Evolutionary conservation across 495 filamentous ascomycete species (phyloP), one percentile per base, ranked within the genome.

Genomic region (Penicillium bialowiezense): DNA sequence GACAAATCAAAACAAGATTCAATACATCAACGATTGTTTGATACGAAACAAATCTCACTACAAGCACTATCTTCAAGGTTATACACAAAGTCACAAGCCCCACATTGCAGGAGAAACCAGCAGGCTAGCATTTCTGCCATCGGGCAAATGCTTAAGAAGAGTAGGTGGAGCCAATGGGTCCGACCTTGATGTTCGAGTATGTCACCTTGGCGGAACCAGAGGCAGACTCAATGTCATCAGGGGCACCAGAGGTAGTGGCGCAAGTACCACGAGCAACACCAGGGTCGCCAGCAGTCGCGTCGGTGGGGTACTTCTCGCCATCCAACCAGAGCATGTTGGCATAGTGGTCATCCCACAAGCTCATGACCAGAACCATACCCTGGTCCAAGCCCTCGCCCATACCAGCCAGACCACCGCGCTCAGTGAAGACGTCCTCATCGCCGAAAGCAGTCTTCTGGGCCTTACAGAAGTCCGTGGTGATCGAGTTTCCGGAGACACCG

Each of bases 261-360:
- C 88, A 90, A 46, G 76, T 74, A 39, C 87, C 86, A 63, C 87
- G 84, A 52, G 74, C 74, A 37, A 79, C 76, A 63, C 86, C 87
- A 36, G 84, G 82, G 6, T 52, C 54, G 50, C 70, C 71, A 31
- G 76, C 64, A 20, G 73, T 71, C 3, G 59, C 72, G 63, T 76
- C 71, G 37, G 74, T 66, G 5, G 87, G 87, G 74, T 82, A 88
- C 69, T 9, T 33, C 21, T 73, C 77, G 56, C 79, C 79, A 72
- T 90, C 87, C 62, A 91, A 82, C 87, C 87, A 90, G 54, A 86
- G 79, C 87, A 91, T 91, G 71, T 87, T 77, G 63, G 74, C 71
- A 24, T 75, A 67, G 70, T 88, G 78, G 72, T 89, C 86, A 56
- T 86, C 84, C 86, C 86, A 89, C 64, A 89, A 61, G 51, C 77